phyloP scores from a whole-genome alignment of 305 asterid genomes.

The Solanum hybrid region DNA sequence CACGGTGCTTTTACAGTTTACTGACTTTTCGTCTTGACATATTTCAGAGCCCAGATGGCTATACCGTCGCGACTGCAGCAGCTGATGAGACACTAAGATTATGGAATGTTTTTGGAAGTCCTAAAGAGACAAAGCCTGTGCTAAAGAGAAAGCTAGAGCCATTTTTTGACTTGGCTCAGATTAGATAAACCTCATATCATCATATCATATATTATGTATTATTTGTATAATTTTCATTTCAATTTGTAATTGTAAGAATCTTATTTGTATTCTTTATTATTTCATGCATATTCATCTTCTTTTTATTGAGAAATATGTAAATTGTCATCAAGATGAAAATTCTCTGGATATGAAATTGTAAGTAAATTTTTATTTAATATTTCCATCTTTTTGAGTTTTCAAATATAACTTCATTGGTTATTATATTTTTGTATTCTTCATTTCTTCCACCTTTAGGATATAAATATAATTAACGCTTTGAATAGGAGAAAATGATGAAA shows the following conservation, averaged over 20 bases:
- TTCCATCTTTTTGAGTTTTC: background rate
- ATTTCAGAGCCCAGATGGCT: constrained; percentile 40
- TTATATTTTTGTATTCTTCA: too few species aligned
- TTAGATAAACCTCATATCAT: constrained; percentile 3
- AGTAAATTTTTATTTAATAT: background rate
- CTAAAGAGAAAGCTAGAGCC: constrained; percentile 12
- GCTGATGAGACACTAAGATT: constrained; percentile 32
- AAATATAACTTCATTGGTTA: too few species aligned
- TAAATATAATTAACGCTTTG: background rate
- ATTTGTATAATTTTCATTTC: background rate
- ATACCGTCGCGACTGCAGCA: constrained; percentile 29
- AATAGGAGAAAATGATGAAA: background rate
- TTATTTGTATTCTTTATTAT: background rate
- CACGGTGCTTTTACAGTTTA: background rate
- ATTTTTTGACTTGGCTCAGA: constrained; percentile 11
- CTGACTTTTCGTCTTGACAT: background rate
- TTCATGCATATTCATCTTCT: background rate
- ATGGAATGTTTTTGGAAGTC: constrained; percentile 22
- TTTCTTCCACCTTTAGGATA: background rate
- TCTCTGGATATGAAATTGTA: background rate
- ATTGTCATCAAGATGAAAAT: too few species aligned
- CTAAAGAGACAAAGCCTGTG: constrained; percentile 7
- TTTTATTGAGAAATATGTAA: too few species aligned
- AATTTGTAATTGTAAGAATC: too few species aligned
- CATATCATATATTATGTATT: background rate